phyloP scores from a whole-genome alignment of 164 flowering plant genomes.

The Dillenia suffruticosa region DNA sequence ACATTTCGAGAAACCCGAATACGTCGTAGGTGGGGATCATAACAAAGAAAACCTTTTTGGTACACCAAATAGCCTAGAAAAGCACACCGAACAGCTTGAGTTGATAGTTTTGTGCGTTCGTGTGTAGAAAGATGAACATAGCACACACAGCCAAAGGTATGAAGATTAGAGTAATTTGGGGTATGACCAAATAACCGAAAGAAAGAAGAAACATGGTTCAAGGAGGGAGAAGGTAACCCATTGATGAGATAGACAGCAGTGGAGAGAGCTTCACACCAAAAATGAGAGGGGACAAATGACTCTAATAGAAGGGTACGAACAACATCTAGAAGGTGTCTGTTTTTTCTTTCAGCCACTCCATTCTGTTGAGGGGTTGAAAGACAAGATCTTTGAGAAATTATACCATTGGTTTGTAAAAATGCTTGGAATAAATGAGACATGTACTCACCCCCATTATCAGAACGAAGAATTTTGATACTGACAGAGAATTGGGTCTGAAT shows the following conservation, averaged over 20 bases:
- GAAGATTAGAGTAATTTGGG: background rate
- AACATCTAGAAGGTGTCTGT: background rate
- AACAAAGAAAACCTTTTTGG: conserved; percentile 4
- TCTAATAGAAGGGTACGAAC: background rate
- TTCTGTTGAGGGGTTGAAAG: background rate
- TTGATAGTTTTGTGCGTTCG: background rate
- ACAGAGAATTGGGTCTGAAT: conserved; percentile 4
- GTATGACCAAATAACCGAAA: background rate
- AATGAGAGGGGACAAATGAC: background rate
- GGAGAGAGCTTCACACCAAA: background rate
- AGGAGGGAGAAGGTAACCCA: background rate
- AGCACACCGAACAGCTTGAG: background rate
- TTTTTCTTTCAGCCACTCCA: background rate
- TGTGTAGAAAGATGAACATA: background rate
- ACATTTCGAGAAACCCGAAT: background rate
- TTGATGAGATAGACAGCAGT: background rate
- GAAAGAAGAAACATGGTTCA: background rate
- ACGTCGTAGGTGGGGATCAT: background rate
- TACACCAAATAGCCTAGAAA: background rate
- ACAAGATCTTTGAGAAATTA: no score
- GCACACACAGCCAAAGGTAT: background rate
- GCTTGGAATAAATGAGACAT: background rate
- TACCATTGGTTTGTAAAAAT: background rate
- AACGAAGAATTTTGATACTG: background rate
- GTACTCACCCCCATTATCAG: conserved; percentile 10